phyloP scores from a whole-genome alignment of 352 stramenopile species.

The Globisporangium ultimum region DNA sequence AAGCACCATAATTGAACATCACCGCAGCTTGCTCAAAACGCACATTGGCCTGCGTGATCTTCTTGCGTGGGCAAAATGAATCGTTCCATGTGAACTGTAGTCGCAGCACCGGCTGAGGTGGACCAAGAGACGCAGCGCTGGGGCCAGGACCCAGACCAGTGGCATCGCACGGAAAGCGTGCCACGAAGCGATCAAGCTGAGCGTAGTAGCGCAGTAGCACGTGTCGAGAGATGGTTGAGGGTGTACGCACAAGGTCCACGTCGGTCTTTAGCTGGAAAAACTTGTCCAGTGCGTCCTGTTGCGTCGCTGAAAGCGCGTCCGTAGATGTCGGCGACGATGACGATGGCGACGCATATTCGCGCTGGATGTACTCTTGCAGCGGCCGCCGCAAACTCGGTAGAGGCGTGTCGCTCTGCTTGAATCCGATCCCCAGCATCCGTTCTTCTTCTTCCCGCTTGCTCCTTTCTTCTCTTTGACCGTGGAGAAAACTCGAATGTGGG shows the following conservation, averaged over 20 bases:
- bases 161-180: conserved; percentile 53
- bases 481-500: neutral
- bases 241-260: conserved; percentile 67
- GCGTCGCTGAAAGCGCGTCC: conserved; percentile 9
- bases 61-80: conserved; percentile 87
- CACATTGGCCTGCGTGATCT: conserved; percentile 58
- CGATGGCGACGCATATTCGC: conserved; percentile 46
- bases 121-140: conserved; percentile 1
- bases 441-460: neutral
- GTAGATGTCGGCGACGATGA: neutral
- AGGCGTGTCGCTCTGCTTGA: conserved; percentile 69
- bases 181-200: conserved; percentile 61
- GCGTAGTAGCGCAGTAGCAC: conserved; percentile 77
- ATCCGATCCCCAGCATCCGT: conserved; percentile 70
- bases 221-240: conserved; percentile 59
- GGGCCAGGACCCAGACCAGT: neutral
- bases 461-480: neutral
- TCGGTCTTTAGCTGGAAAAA: conserved; percentile 60
- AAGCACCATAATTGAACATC: conserved; percentile 86
- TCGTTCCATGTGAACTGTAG: conserved; percentile 90
- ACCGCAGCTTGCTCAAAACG: conserved; percentile 77
- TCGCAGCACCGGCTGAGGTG: conserved; percentile 17
- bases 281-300: conserved; percentile 37
- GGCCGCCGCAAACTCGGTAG: conserved; percentile 32
- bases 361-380: conserved; percentile 62